Base-by-base conservation (phyloP, 306 rosid species). In the Psophocarpus tetragonolobus region DNA sequence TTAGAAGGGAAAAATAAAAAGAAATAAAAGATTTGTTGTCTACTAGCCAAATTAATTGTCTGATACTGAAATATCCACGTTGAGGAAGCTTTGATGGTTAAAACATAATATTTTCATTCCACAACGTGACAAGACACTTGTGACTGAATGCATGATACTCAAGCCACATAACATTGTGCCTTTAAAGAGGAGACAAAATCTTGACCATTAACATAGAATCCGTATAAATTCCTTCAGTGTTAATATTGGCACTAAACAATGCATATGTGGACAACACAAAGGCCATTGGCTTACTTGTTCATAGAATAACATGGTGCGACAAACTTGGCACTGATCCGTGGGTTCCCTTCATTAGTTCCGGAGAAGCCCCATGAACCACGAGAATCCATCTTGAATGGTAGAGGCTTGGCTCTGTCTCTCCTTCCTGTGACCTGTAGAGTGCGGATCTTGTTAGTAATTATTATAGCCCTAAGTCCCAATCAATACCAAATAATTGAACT, bases 271-370 rank as follows among this genome's bases (percentile, higher is more conserved):
- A 67, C 71, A 26, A 84, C 6, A 68, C 56, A 73, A 83, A 44
- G 27, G 42, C 36, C 15, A 63, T 23, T 38, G 68, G 68, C 87
- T 88, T 89, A 90, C 98, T 95, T 95, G 82, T 95, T 95, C 14
- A 90, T 68, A 71, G 78, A 86, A 83, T 89, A 95, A 82, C 97
- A 92, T 15, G 98, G 98, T 21, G 98, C 98, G 44, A 91, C 62
- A 82, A 95, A 95, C 78, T 90, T 77, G n/a, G 98, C 84, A 82
- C 91, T 92, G 87, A 95, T 95, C 48, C 80, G 74, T 3, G 98
- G 98, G 80, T 91, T 95, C 74, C 98, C 97, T 5, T 89, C 96
- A 81, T 95, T 95, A 35, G 97, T 97, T 48, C 98, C 98, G 30
- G 90, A 84, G 75, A 95, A 95, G 23, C 98, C 98, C 97, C 97